A percentile compares a stretch with the other conserved stretches of the same genome.
These are phyloP conservation scores for Sporobolus alterniflorus DNA, from an alignment of 202 grass and related monocot genomes.

Conservation along the genomic window DNA sequence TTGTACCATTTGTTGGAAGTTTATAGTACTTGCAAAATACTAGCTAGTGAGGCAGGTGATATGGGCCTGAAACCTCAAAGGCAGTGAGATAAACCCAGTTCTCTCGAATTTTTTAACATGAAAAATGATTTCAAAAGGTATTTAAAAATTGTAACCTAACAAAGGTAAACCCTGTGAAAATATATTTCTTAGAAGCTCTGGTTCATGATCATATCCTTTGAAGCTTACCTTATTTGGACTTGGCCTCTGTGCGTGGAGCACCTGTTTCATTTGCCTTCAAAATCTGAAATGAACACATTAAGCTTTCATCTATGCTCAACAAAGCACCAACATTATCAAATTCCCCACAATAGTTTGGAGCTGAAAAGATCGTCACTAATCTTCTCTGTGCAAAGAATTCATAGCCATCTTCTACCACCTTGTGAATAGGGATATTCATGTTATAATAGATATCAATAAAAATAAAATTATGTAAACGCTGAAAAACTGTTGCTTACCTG, in stretches of 20 bases:
- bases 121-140: slow-evolving; percentile 10
- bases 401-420: slow-evolving; percentile 96
- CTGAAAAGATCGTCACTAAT: slow-evolving; percentile 99
- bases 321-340: slow-evolving; percentile 98
- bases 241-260: slow-evolving; percentile 49
- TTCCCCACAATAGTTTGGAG: slow-evolving; percentile 98
- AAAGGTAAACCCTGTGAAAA: background rate
- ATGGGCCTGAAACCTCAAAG: background rate
- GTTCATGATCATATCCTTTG: background rate
- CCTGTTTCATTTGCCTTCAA: slow-evolving; percentile 76
- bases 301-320: slow-evolving; percentile 89
- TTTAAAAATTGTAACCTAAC: background rate
- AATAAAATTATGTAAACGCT: slow-evolving; percentile 22
- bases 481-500: slow-evolving; percentile 51
- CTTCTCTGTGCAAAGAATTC: slow-evolving; percentile 97
- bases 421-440: slow-evolving; percentile 21
- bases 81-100: background rate
- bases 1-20: no score
- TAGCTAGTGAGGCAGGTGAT: background rate
- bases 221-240: slow-evolving; percentile 68
- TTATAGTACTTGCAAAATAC: no score
- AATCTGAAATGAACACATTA: slow-evolving; percentile 96
- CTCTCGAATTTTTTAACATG: background rate
- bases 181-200: background rate
- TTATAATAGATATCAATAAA: slow-evolving; percentile 6